phyloP scores from a whole-genome alignment of 1,139 yeast genomes.

The Pichia kudriavzevii region DNA sequence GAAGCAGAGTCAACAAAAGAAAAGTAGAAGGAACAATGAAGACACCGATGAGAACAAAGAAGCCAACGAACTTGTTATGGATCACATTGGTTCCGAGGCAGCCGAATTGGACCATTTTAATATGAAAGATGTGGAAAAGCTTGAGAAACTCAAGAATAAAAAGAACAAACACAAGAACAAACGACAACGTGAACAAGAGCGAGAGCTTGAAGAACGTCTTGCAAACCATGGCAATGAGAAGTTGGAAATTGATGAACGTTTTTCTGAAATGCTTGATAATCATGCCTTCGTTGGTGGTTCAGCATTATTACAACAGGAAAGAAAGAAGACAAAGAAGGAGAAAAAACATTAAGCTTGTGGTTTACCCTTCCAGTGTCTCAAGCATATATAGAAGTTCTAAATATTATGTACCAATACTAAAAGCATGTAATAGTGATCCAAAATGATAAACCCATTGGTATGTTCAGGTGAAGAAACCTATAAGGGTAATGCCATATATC shows the following conservation, averaged over 20 bases:
- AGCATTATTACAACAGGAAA: slow-evolving; percentile 53
- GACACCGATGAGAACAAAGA: slow-evolving; percentile 22
- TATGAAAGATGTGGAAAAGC: slow-evolving; percentile 69
- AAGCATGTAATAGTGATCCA: too few relatives aligned
- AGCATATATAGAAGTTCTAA: too few relatives aligned
- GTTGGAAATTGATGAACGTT: slow-evolving; percentile 77
- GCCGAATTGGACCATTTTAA: slow-evolving; percentile 57
- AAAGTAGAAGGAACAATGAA: slow-evolving; percentile 20
- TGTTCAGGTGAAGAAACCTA: too few relatives aligned
- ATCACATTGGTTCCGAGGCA: slow-evolving; percentile 38
- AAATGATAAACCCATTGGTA: too few relatives aligned
- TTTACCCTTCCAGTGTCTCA: too few relatives aligned
- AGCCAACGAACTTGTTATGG: slow-evolving; percentile 2
- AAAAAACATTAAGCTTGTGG: slow-evolving; percentile 1
- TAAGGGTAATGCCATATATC: too few relatives aligned
- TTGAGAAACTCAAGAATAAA: slow-evolving; percentile 58
- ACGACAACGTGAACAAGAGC: slow-evolving; percentile 41
- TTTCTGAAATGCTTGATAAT: slow-evolving; percentile 76
- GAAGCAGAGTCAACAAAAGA: slow-evolving; percentile 34
- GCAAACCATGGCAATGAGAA: slow-evolving; percentile 26
- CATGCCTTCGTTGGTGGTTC: slow-evolving; percentile 49
- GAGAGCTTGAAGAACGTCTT: slow-evolving; percentile 13
- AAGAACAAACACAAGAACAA: slow-evolving; percentile 41
- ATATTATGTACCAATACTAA: too few relatives aligned
- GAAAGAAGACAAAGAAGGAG: slow-evolving; percentile 41